Conservation (phyloP, 1,284 basidiomycete genomes). For the Papiliotrema nemorosa region DNA sequence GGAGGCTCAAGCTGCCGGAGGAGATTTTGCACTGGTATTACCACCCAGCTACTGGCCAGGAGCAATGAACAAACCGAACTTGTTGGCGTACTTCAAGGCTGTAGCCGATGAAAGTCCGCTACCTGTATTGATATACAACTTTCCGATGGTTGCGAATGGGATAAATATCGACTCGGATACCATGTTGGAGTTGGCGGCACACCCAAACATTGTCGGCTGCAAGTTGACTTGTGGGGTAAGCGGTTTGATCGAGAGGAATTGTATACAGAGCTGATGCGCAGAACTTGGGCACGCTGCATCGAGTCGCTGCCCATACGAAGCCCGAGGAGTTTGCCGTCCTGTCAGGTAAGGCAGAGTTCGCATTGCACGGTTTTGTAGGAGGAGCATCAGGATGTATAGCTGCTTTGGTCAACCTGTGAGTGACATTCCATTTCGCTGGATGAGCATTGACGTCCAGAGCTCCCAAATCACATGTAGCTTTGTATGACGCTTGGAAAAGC, state of each 20-base stretch:
- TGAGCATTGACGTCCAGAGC: neutral
- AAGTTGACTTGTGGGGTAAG: constrained; percentile 18
- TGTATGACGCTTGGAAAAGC: constrained; percentile 22
- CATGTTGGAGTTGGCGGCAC: constrained; percentile 14
- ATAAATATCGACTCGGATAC: constrained; percentile 18
- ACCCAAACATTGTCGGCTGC: constrained; percentile 15
- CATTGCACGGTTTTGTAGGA: constrained; percentile 14
- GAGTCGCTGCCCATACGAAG: constrained; percentile 11
- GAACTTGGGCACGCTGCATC: constrained; percentile 12
- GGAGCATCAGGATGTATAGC: constrained; percentile 12
- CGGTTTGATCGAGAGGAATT: neutral
- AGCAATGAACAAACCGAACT: constrained; percentile 14
- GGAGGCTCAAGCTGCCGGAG: constrained; percentile 15
- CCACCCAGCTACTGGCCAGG: constrained; percentile 19
- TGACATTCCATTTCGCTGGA: neutral
- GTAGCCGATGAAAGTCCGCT: constrained; percentile 15
- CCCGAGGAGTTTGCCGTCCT: constrained; percentile 11
- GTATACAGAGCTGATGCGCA: constrained; percentile 20
- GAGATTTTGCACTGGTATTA: constrained; percentile 15
- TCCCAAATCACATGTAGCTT: constrained; percentile 20
- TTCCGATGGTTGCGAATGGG: constrained; percentile 18
- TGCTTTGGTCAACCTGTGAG: constrained; percentile 17
- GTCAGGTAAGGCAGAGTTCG: constrained; percentile 17
- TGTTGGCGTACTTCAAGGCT: constrained; percentile 10
- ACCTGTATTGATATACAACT: constrained; percentile 20